A percentile compares a stretch with the other conserved stretches of the same genome.
Evolutionary conservation across 495 filamentous ascomycete genomes (phyloP).

Genomic region (Entonaema liquescens): DNA sequence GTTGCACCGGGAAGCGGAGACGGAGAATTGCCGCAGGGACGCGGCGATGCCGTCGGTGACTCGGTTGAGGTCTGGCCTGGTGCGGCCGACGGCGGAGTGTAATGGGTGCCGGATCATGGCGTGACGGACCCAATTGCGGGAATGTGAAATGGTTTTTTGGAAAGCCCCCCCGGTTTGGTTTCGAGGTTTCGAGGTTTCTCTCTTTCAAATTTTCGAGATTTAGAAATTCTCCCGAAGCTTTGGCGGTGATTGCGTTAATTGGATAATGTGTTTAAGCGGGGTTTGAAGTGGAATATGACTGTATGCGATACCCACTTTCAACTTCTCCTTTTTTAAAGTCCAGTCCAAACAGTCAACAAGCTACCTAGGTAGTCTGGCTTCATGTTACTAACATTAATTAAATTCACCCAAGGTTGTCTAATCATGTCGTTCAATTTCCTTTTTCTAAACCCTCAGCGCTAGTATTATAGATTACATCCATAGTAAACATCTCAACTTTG

Average conservation of each 20-base stretch:
- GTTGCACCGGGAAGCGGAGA: constrained; percentile 39
- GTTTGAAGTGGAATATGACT: neutral
- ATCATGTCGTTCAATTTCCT: neutral
- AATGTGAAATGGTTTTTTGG: constrained; percentile 20
- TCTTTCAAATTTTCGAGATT: constrained; percentile 31
- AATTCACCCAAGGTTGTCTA: neutral
- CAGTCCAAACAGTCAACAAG: neutral
- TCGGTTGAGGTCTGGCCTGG: constrained; percentile 45
- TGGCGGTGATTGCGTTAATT: constrained; percentile 15
- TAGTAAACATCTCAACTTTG: constrained; percentile 42
- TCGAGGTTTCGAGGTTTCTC: neutral
- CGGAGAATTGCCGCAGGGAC: constrained; percentile 53
- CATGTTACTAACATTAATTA: neutral
- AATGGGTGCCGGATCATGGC: constrained; percentile 46
- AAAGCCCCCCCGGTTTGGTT: neutral
- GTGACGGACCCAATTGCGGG: constrained; percentile 24
- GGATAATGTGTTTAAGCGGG: constrained; percentile 27
- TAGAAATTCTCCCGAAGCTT: constrained; percentile 37
- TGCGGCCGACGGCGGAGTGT: constrained; percentile 33
- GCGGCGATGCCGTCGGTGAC: constrained; percentile 54
- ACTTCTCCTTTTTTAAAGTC: neutral
- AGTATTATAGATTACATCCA: constrained; percentile 5
- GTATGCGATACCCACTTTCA: constrained; percentile 2
- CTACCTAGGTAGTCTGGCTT: neutral
- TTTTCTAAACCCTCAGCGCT: constrained; percentile 19